Conservation (phyloP, 1,284 basidiomycete species). For the Earliella scabrosa region DNA sequence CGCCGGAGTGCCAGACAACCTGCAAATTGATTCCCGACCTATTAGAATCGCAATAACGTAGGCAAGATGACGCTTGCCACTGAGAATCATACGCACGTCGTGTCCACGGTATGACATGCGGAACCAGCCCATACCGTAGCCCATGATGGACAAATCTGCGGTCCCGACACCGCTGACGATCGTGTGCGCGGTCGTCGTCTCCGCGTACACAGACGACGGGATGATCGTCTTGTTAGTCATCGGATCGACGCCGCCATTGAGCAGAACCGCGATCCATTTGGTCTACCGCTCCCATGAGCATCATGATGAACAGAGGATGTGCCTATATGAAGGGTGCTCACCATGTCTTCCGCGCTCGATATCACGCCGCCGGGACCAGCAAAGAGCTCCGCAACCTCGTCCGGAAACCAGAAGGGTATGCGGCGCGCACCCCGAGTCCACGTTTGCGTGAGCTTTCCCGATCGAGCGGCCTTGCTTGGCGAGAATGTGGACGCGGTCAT, state of each 20-base stretch:
- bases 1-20: conserved; percentile 16
- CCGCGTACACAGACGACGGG: conserved; percentile 28
- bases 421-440: conserved; percentile 27
- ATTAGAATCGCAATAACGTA: not conserved
- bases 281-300: conserved; percentile 20
- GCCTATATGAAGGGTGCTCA: not conserved
- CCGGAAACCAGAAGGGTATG: conserved; percentile 35
- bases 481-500: conserved; percentile 42
- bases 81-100: conserved; percentile 23
- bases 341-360: conserved; percentile 37
- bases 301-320: not conserved
- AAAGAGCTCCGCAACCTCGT: conserved; percentile 29
- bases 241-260: conserved; percentile 35
- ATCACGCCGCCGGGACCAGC: conserved; percentile 40
- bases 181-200: conserved; percentile 32
- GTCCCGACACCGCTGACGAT: conserved; percentile 14
- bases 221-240: conserved; percentile 33
- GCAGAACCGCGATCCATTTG: conserved; percentile 35
- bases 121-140: conserved; percentile 37
- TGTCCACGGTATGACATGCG: conserved; percentile 31
- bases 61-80: not conserved
- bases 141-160: conserved; percentile 22
- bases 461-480: conserved; percentile 34
- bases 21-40: too few species aligned
- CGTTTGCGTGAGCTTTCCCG: conserved; percentile 40